These are phyloP conservation scores for Boletus austroedulis DNA, from an alignment of 1,284 basidiomycete genomes.

Conservation along the genomic window DNA sequence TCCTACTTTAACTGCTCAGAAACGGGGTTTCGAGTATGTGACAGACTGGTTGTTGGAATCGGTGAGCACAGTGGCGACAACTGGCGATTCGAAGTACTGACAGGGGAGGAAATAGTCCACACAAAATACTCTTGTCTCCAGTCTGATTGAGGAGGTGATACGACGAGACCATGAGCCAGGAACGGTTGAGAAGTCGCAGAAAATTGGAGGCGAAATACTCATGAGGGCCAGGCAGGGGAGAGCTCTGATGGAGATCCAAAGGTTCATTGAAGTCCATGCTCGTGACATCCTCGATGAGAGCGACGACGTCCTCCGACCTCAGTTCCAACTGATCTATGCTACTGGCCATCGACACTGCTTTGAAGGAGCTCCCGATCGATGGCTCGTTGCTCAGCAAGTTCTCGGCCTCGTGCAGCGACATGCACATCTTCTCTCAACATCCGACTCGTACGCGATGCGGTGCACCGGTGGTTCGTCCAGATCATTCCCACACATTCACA, in stretches of 20 bases:
- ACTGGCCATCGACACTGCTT: background rate
- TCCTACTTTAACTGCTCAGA: background rate
- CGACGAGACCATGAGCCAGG: background rate
- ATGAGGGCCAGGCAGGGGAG: background rate
- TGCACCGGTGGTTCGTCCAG: background rate
- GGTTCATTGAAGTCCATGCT: background rate
- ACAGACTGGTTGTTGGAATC: background rate
- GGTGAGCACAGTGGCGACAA: background rate
- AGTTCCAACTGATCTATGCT: background rate
- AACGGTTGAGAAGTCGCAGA: background rate
- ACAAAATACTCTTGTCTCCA: background rate
- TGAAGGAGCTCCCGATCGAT: background rate
- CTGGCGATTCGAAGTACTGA: background rate
- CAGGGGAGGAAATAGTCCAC: background rate
- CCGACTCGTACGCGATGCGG: background rate
- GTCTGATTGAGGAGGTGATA: background rate
- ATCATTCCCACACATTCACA: background rate
- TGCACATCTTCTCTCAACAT: background rate
- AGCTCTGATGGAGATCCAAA: background rate
- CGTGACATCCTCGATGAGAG: background rate
- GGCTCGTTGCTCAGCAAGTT: background rate
- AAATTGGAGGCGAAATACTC: background rate
- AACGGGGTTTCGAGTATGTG: background rate
- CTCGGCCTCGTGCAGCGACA: background rate
- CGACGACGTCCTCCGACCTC: background rate